Evolutionary conservation across 495 filamentous ascomycete species (phyloP).

Genomic region (Daldinia concentrica): DNA sequence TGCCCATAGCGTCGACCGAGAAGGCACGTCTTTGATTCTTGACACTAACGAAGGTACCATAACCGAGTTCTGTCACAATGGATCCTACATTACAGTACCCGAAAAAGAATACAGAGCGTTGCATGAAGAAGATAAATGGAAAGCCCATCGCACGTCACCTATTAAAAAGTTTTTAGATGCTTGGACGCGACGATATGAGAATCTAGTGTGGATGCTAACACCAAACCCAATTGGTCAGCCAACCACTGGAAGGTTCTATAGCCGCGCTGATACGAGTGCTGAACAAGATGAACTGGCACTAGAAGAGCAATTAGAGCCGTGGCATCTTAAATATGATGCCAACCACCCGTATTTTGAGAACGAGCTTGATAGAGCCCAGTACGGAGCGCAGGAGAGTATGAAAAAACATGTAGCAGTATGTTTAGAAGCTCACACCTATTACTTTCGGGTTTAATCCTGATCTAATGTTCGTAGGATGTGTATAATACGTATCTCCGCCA

Average conservation of each 20-base stretch:
- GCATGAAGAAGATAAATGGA: conserved; percentile 16
- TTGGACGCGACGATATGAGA: conserved; percentile 10
- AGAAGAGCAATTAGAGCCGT: conserved; percentile 10
- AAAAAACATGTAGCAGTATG: conserved; percentile 5
- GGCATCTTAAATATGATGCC: not conserved
- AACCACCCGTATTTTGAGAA: not conserved
- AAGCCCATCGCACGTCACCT: conserved; percentile 11
- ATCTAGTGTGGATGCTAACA: conserved; percentile 13
- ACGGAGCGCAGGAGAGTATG: not conserved
- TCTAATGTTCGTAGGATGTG: conserved; percentile 5
- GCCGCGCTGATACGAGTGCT: not conserved
- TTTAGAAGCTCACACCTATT: not conserved
- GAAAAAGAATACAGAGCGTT: conserved; percentile 17
- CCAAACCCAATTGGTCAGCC: conserved; percentile 5
- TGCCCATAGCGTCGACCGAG: conserved; percentile 10
- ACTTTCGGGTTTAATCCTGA: not conserved
- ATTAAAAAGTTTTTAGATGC: not conserved
- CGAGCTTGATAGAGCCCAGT: not conserved
- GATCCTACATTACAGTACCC: not conserved
- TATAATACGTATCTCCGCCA: conserved; percentile 18
- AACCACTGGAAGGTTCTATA: conserved; percentile 15
- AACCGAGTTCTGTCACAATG: conserved; percentile 10
- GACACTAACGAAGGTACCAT: conserved; percentile 22
- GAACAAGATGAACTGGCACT: not conserved
- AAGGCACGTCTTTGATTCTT: conserved; percentile 21